phyloP scores from a whole-genome alignment of 257 asterid species.

The Lavandula angustifolia region DNA sequence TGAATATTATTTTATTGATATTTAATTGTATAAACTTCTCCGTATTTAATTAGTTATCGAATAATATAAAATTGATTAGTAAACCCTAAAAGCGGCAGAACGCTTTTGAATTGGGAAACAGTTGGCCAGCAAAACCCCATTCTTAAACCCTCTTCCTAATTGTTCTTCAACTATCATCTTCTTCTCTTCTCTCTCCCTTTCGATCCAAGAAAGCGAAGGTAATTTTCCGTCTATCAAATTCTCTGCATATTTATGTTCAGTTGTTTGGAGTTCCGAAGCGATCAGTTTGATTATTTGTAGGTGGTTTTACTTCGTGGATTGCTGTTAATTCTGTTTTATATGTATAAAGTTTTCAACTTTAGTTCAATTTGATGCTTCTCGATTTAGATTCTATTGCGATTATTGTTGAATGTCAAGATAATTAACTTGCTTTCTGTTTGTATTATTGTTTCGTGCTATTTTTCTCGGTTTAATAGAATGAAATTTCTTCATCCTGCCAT shows the following conservation, averaged over 20 bases:
- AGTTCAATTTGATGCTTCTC: background rate
- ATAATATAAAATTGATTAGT: too few relatives aligned
- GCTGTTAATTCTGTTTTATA: background rate
- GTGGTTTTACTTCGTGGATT: background rate
- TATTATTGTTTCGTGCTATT: background rate
- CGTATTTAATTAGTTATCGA: too few relatives aligned
- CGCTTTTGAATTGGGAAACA: conserved; percentile 17
- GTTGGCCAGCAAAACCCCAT: conserved; percentile 15
- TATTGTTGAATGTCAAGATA: background rate
- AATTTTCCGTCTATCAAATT: conserved; percentile 5
- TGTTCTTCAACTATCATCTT: background rate
- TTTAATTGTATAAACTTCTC: too few relatives aligned
- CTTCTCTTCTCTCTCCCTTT: too few relatives aligned
- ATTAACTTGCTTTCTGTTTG: background rate
- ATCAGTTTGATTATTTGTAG: background rate
- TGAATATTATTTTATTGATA: too few relatives aligned
- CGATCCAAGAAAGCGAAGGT: conserved; percentile 29
- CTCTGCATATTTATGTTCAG: background rate
- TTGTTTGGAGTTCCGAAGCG: too few relatives aligned
- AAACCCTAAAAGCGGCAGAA: too few relatives aligned
- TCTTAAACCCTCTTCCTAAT: conserved; percentile 13
- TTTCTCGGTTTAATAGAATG: background rate
- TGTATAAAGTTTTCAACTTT: background rate
- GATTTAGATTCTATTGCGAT: background rate
- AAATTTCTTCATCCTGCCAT: background rate